Evolutionary conservation across 2,329 filamentous ascomycete genomes (phyloP).

Genomic region (Fusarium pseudoanthophilum): DNA sequence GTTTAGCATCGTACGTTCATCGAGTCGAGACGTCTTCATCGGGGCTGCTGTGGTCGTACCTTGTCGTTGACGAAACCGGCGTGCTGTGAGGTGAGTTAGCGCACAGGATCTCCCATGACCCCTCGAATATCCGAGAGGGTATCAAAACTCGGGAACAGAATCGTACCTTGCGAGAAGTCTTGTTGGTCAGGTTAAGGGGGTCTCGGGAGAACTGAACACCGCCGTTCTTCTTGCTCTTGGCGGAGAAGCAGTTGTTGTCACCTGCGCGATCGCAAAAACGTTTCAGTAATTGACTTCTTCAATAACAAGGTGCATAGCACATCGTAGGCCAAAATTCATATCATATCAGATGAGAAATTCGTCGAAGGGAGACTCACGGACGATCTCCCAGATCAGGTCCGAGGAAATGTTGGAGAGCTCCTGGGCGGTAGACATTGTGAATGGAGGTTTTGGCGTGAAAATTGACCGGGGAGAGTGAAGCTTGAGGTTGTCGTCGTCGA

Average conservation of each 20-base stretch:
- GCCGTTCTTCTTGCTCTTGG: constrained; percentile 85
- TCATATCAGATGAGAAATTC: constrained; percentile 7
- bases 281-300: constrained; percentile 38
- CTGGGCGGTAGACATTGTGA: constrained; percentile 66
- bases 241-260: constrained; percentile 88
- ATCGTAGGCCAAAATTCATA: constrained; percentile 4
- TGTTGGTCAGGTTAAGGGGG: constrained; percentile 92
- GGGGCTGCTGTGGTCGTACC: constrained; percentile 62
- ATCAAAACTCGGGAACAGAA: background rate
- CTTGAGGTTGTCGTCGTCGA: constrained; percentile 47
- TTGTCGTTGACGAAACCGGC: constrained; percentile 94
- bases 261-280: constrained; percentile 62
- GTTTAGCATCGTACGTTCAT: constrained; percentile 37
- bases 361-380: constrained; percentile 77
- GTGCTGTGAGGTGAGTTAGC: constrained; percentile 69
- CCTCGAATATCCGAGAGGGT: background rate
- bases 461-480: constrained; percentile 39
- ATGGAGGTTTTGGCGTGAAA: constrained; percentile 45
- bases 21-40: constrained; percentile 20
- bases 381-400: constrained; percentile 94
- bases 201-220: constrained; percentile 93
- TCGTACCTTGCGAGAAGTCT: constrained; percentile 87
- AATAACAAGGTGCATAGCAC: constrained; percentile 26
- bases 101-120: constrained; percentile 6
- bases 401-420: constrained; percentile 79